Base-by-base conservation (phyloP, 2,329 filamentous ascomycete genomes). In the Graphilbum ipis-grandicollis region DNA sequence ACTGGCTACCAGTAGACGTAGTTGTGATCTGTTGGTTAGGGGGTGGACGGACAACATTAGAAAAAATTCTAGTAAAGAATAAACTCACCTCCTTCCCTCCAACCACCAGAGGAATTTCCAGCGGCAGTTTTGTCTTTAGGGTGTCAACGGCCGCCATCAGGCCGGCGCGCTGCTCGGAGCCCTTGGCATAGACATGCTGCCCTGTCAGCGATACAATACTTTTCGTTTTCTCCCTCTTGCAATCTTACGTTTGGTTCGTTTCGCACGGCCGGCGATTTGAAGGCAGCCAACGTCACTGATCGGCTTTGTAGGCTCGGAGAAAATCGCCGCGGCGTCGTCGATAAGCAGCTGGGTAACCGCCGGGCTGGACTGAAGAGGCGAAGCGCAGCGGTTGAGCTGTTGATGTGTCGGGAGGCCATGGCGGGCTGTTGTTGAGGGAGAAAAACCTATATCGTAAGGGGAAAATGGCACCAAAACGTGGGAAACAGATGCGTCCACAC, bases 191-290 rank as follows among this genome's bases (percentile, higher is more conserved):
- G 58, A 88, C 79, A 63, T 92, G 80, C 85, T 94, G 48, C 39
- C 39, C 3, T n/a, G n/a, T n/a, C n/a, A n/a, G n/a, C n/a, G n/a
- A n/a, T n/a, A n/a, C n/a, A n/a, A n/a, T 38, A 17, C 13, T 25
- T 5, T 30, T 12, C 19, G 37, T 38, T 21, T 21, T 19, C n/a
- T 8, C 28, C 10, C 15, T 17, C 14, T 41, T 17, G 31, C 8
- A 28, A 28, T 66, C 82, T 56, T 59, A 93, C 86, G 56, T 94
- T 98, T n/a, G 84, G 84, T 63, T 98, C 90, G 55, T 98, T 98
- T 53, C 72, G 65, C 48, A 94, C 73, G 44, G 75, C 75, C 35
- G 90, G 90, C 36, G 86, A 71, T 64, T 83, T 88, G 70, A 94
- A 96, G 42, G 74, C 68, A 35, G 85, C 86, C 44, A 93, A 65